These are phyloP conservation scores for Anisogramma anomala DNA, from an alignment of 2,329 filamentous ascomycete species.

Conservation along the genomic window DNA sequence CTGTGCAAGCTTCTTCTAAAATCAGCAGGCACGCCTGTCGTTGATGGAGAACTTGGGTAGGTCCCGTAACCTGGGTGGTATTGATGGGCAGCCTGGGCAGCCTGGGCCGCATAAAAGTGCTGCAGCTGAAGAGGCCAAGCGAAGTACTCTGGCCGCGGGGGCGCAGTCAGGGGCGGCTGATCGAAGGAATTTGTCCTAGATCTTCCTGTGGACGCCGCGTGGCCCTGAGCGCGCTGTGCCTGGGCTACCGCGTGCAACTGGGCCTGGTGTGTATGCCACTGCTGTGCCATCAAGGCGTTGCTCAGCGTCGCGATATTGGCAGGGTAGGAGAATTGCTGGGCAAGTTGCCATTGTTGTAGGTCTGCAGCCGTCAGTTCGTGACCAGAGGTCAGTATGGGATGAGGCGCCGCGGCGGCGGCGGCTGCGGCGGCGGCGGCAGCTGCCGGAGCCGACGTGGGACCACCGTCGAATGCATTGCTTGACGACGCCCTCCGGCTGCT, in stretches of 20 bases:
- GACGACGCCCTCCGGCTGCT: slow-evolving; percentile 42
- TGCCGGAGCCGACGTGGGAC: slow-evolving; percentile 29
- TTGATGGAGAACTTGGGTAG: slow-evolving; percentile 46
- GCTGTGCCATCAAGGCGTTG: slow-evolving; percentile 27
- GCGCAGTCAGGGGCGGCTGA: slow-evolving; percentile 46
- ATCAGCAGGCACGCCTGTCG: slow-evolving; percentile 35
- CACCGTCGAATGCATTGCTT: slow-evolving; percentile 39
- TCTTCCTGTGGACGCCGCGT: slow-evolving; percentile 31
- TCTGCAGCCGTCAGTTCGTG: slow-evolving; percentile 20
- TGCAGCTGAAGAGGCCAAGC: slow-evolving; percentile 34
- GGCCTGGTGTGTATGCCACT: slow-evolving; percentile 36
- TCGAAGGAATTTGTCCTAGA: slow-evolving; percentile 54
- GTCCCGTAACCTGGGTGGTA: slow-evolving; percentile 32
- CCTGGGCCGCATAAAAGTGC: slow-evolving; percentile 23
- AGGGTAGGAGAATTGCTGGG: slow-evolving; percentile 12
- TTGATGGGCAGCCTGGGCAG: slow-evolving; percentile 30
- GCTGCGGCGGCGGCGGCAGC: slow-evolving; percentile 29
- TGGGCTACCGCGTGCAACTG: slow-evolving; percentile 32
- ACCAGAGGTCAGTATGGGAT: not conserved
- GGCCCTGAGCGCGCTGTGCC: slow-evolving; percentile 31
- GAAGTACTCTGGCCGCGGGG: slow-evolving; percentile 46
- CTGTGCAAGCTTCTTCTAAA: slow-evolving; percentile 47
- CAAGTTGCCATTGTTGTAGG: slow-evolving; percentile 23
- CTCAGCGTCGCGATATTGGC: slow-evolving; percentile 12
- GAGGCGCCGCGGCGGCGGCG: slow-evolving; percentile 25